Base-by-base conservation (phyloP, 768 basidiomycete species). In the Punctularia strigosozonata region DNA sequence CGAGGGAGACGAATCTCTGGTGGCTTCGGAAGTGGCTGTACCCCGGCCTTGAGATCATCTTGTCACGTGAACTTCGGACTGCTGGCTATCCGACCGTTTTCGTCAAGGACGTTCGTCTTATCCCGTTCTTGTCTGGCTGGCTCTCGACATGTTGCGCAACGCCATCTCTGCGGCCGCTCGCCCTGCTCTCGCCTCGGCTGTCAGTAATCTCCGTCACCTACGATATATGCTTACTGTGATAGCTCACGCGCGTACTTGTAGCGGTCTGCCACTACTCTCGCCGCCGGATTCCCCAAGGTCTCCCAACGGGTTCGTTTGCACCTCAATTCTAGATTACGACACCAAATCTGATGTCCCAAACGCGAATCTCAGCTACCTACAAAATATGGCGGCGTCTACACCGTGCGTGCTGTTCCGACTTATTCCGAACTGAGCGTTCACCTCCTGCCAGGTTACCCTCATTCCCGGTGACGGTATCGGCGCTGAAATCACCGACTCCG, bases 391-490 rank as follows among this genome's bases (percentile, higher is more conserved):
- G 89, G 89, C 43, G 78, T 91, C 43, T 89, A 90, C 61, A 91
- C 86, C 31, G 89, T 90, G 50, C 31, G 25, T 36, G 32, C 38
- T 28, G 41, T 30, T 17, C 33, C 37, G 43, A 34, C 37, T 36
- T 25, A 43, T 47, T 35, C 49, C 59, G 33, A 57, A 50, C 47
- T 48, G 43, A 40, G 46, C 46, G 39, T 38, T 25, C n/a, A n/a
- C n/a, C n/a, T n/a, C n/a, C n/a, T n/a, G n/a, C 41, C 57, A 90
- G 87, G 89, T 95, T 50, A 97, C 92, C 42, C 78, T 97, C 54
- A 94, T 98, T 50, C 92, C 94, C 32, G 95, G 95, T 48, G 95
- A 99, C 56, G 95, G 95, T 66, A 81, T 99, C 53, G 95, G 95
- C 46, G 75, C 77, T 52, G 95, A 99, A 66, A 89, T 99, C 55